A percentile compares a stretch with the other conserved stretches of the same genome.
These are phyloP conservation scores for Ganoderma lingzhi DNA, from an alignment of 1,284 basidiomycete genomes.

Conservation along the genomic window DNA sequence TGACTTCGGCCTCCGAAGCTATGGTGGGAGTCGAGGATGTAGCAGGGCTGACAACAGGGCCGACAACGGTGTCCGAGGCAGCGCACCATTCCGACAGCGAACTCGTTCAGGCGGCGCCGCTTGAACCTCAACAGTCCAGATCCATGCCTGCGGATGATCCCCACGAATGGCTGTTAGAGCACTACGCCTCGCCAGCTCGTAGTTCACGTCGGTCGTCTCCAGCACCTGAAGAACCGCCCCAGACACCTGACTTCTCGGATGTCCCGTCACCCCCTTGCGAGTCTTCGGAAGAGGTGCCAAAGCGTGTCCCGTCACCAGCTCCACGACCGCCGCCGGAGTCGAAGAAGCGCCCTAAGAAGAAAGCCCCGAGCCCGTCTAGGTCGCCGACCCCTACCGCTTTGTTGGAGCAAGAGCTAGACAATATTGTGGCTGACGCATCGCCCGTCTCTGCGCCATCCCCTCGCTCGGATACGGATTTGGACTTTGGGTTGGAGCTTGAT, in stretches of 20 bases:
- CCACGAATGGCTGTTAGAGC: constrained; percentile 67
- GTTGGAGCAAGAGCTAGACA: constrained; percentile 56
- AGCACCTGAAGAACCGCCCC: constrained; percentile 29
- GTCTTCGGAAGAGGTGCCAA: constrained; percentile 6
- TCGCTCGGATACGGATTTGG: constrained; percentile 26
- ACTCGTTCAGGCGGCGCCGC: not conserved
- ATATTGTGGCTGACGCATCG: constrained; percentile 25
- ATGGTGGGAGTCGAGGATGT: not conserved
- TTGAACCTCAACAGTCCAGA: not conserved
- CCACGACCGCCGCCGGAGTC: not conserved
- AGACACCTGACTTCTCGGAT: constrained; percentile 20
- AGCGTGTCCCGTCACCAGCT: not conserved
- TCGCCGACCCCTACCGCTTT: constrained; percentile 37
- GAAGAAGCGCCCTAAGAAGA: constrained; percentile 14
- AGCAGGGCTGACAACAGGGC: not conserved
- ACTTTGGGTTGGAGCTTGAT: constrained; percentile 41
- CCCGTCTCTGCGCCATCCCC: constrained; percentile 16
- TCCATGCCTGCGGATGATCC: constrained; percentile 51
- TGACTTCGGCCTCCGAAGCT: not conserved
- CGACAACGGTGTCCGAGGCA: not conserved
- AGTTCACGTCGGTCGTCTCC: constrained; percentile 28
- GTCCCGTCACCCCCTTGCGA: constrained; percentile 14
- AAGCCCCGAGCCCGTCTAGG: constrained; percentile 23
- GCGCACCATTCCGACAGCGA: not conserved
- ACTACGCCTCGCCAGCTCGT: constrained; percentile 39